Evolutionary conservation across 2,329 filamentous ascomycete genomes (phyloP).

Genomic region (Penicillium aurantiogriseum): DNA sequence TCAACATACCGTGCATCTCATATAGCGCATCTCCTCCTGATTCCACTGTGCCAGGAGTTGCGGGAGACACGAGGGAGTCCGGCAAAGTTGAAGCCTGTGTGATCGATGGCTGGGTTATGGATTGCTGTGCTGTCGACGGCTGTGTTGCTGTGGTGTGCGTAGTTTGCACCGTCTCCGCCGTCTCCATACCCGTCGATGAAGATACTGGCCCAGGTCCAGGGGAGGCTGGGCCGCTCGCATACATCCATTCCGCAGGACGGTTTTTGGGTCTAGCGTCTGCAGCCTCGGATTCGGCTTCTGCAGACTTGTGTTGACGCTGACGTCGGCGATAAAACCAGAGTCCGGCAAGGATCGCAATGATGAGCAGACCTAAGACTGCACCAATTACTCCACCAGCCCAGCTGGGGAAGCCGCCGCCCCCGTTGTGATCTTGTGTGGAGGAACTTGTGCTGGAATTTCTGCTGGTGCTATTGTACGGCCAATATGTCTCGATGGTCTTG

Average conservation of each 20-base stretch:
- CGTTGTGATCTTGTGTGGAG: slow-evolving; percentile 6
- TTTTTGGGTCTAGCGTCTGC: not conserved
- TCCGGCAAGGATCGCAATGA: slow-evolving; percentile 11
- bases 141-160: not conserved
- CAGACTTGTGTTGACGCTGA: not conserved
- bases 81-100: slow-evolving; percentile 1
- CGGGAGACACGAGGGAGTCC: not conserved
- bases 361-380: slow-evolving; percentile 22
- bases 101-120: not conserved
- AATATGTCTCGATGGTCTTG: slow-evolving; percentile 56
- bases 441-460: slow-evolving; percentile 15
- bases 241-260: not conserved
- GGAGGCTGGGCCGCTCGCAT: not conserved
- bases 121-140: not conserved
- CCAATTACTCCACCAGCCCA: slow-evolving; percentile 59
- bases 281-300: not conserved
- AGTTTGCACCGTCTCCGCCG: not conserved
- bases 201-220: slow-evolving; percentile 2
- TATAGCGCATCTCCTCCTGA: slow-evolving; percentile 4
- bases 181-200: not conserved
- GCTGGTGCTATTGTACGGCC: slow-evolving; percentile 53
- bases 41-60: slow-evolving; percentile 4
- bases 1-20: slow-evolving; percentile 3
- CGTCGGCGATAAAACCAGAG: slow-evolving; percentile 23
- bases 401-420: slow-evolving; percentile 45